Conservation (phyloP, 495 filamentous ascomycete genomes). For the Neurospora sp. region DNA sequence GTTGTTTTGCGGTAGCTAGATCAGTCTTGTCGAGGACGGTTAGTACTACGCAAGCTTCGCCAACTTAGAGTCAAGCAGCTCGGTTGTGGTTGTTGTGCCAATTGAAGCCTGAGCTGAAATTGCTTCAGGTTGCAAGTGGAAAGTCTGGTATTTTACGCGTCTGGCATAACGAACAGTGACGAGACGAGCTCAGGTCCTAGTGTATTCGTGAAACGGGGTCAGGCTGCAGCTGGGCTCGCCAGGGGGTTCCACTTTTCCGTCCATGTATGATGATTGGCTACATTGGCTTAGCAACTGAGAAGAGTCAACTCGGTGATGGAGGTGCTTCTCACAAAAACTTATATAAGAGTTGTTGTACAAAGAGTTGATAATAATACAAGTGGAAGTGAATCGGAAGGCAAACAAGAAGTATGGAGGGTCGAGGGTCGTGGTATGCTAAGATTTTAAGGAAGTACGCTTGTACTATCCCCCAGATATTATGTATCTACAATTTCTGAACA, state of each 20-base stretch:
- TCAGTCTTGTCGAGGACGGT: neutral
- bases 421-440: neutral
- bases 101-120: neutral
- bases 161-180: neutral
- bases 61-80: neutral
- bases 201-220: neutral
- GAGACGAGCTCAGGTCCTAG: neutral
- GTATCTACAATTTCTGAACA: neutral
- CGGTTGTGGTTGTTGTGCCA: neutral
- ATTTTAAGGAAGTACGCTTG: neutral
- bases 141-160: neutral
- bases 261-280: neutral
- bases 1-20: neutral
- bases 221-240: neutral
- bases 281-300: neutral
- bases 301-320: neutral
- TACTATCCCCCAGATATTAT: neutral
- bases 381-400: neutral
- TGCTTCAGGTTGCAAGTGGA: neutral
- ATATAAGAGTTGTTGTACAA: neutral
- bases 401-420: neutral
- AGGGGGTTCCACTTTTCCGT: neutral
- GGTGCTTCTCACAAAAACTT: neutral
- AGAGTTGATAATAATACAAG: neutral
- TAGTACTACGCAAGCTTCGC: neutral